These are phyloP conservation scores for Eucommia ulmoides DNA, from an alignment of 257 asterid species.

Conservation along the genomic window DNA sequence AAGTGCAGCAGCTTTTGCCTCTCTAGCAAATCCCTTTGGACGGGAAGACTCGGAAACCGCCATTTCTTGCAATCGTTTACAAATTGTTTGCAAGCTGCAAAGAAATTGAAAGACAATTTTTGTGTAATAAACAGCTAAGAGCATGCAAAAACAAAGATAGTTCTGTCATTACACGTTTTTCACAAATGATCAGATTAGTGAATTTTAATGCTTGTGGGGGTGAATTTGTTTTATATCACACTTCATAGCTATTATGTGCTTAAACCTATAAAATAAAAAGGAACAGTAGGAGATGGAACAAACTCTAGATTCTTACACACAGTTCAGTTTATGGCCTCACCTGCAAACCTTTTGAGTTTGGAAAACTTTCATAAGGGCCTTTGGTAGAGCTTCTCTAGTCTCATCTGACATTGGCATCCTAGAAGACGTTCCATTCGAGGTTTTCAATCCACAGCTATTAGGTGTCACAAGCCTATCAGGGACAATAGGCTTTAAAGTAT, in stretches of 20 bases:
- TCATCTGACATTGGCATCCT: conserved; percentile 45
- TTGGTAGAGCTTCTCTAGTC: conserved; percentile 45
- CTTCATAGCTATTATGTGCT: neutral
- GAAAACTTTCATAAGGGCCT: conserved; percentile 53
- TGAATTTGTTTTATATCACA: neutral
- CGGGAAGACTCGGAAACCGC: conserved; percentile 41
- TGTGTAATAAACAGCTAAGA: no score
- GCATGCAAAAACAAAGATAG: no score
- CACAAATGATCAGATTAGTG: neutral
- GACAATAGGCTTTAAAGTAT: conserved; percentile 18
- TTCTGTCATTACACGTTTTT: no score
- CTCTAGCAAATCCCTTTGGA: conserved; percentile 37
- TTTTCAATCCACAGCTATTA: conserved; percentile 19
- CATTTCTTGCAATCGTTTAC: conserved; percentile 42
- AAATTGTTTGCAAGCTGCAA: conserved; percentile 69
- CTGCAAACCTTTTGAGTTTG: conserved; percentile 67
- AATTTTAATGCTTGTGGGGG: neutral
- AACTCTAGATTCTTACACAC: neutral
- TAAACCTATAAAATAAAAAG: no score
- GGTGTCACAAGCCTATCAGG: conserved; percentile 15
- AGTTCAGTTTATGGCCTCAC: conserved; percentile 19
- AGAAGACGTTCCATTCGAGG: conserved; percentile 21
- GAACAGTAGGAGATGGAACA: neutral
- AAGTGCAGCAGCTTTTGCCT: conserved; percentile 43
- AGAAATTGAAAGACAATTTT: no score